Base-by-base conservation (phyloP, 257 asterid genomes). In the Scutellaria barbata region DNA sequence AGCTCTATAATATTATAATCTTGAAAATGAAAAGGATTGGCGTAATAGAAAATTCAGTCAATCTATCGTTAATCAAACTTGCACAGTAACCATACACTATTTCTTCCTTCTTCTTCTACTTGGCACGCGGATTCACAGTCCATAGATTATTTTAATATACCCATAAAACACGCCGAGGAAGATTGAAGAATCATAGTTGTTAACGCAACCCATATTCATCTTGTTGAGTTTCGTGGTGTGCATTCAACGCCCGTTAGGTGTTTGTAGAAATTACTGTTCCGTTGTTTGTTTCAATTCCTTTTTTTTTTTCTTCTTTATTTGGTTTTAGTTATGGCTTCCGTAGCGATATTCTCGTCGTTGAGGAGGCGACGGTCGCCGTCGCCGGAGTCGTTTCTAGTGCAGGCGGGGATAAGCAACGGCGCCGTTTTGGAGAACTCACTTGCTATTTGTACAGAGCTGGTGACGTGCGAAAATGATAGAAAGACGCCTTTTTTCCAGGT, bases 281-380 rank as follows among this genome's bases (percentile, higher is more conserved):
- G 22, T 39, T 8, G 4, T 53, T 71, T 52, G 25, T 51, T 56
- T 18, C 25, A 7, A 3, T 10, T 11, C 18, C n/a, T 25, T 4
- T 6, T 39, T 10, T 5, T 17, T 30, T 39, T 10, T 5, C 13
- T 30, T 8, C 1, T 30, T 41, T 66, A 1, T 62, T 30, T 1
- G 33, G 33, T 12, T 13, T 63, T 22, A 12, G 83, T 43, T 13
- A 90, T 91, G 96, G 92, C 89, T 12, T 85, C 93, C 5, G 90
- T 87, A 61, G 93, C 86, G 43, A 85, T 83, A 43, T 87, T 87
- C 74, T 82, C 96, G 74, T 87, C 97, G 80, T 71, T 87, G 76
- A 82, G 90, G 84, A 72, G 95, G 83, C 86, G 90, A 59, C 72
- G 92, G 68, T 84, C 90, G 69, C 94, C 94, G 47, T 73, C 93